Base-by-base conservation (phyloP, 495 filamentous ascomycete species). In the Pseudoneurospora amorphoporcata region DNA sequence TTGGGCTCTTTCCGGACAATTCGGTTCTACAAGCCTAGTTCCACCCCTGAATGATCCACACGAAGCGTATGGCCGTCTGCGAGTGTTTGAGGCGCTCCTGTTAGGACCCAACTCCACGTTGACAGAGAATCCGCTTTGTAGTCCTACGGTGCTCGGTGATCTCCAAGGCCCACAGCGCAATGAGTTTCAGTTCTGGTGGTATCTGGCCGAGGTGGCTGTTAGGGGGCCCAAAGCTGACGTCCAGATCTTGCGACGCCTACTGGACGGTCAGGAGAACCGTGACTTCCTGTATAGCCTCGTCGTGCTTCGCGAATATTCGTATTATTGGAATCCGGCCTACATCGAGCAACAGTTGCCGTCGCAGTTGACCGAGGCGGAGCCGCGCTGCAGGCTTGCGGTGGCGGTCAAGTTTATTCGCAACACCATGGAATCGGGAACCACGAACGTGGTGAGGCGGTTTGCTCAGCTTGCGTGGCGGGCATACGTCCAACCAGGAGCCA, bases 221-320 rank as follows among this genome's bases (percentile, higher is more conserved):
- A 17, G 93, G 35, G 91, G 94, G 65, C 86, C 89, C 71, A 86
- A 87, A 2, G 82, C 97, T 9, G 77, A 74, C 4, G 84, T 83
- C 8, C 53, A 65, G 53, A 65, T 35, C 29, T 86, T 90, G 77
- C 90, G 93, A 58, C 84, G 85, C 45, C 82, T 94, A 6, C 86
- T 97, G 9, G 90, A 94, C 72, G 90, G 88, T 71, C 87, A 88
- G 23, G 94, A 97, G 82, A 95, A 94, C 76, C 89, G 94, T n/a
- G 94, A 97, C 75, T 92, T 96, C 8, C 86, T 97, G 40, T 97
- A 97, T 79, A 95, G 92, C 14, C 90, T 97, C 72, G 92, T 92
- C 35, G 88, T 97, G 69, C 88, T 90, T 10, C 89, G 94, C 23
- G 89, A 92, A 74, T 85, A 92, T 43, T 90, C 92, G 38, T 86